Evolutionary conservation across 164 flowering plant species (phyloP).

Genomic region (Buxus sempervirens): DNA sequence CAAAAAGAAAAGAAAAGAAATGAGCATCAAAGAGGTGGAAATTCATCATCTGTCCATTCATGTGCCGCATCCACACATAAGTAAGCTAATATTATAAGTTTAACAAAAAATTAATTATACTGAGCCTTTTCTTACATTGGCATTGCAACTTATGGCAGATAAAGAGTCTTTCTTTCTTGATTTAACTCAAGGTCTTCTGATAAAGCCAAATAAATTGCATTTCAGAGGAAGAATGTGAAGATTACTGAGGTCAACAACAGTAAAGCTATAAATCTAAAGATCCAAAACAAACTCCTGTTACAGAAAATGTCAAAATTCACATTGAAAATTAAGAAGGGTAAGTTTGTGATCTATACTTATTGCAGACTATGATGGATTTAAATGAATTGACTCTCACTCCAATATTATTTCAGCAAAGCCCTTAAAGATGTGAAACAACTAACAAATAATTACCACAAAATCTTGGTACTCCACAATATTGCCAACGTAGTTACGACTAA

Average conservation of each 20-base stretch:
- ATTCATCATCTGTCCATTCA: no score
- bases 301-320: not conserved
- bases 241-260: not conserved
- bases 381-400: not conserved
- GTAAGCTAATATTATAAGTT: no score
- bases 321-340: not conserved
- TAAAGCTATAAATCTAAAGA: not conserved
- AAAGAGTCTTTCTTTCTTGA: no score
- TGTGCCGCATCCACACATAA: no score
- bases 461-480: constrained; percentile 60
- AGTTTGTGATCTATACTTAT: not conserved
- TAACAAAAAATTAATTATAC: no score
- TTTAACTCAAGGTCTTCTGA: no score
- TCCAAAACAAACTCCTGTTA: not conserved
- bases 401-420: not conserved
- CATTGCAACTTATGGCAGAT: no score
- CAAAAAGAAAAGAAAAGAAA: no score
- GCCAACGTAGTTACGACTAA: constrained; percentile 62
- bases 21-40: no score
- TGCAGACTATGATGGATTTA: not conserved
- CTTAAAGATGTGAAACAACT: not conserved
- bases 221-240: not conserved
- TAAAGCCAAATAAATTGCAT: no score
- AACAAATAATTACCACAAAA: constrained; percentile 43
- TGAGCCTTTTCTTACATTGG: no score